Evolutionary conservation across 2,329 filamentous ascomycete genomes (phyloP).

Genomic region (Fusarium beomiforme): DNA sequence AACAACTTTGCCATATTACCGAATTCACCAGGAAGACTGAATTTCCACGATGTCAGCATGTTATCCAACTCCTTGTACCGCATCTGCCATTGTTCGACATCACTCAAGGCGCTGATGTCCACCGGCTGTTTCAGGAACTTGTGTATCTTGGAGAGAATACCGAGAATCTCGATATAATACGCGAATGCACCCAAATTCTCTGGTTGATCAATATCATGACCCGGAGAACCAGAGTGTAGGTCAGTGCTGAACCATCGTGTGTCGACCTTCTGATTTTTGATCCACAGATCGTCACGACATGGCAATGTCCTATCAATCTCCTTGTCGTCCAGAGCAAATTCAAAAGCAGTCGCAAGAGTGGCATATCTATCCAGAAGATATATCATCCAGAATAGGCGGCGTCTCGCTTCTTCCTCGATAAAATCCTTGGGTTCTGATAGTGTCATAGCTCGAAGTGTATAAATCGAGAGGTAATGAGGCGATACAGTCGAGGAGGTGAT

Average conservation of each 20-base stretch:
- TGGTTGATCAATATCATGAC: conserved; percentile 73
- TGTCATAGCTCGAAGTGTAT: conserved; percentile 86
- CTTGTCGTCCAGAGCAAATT: conserved; percentile 88
- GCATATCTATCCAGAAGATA: conserved; percentile 91
- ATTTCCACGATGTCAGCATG: conserved; percentile 84
- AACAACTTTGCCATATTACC: conserved; percentile 85
- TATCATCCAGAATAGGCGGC: conserved; percentile 93
- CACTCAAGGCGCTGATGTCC: conserved; percentile 83
- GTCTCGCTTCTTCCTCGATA: conserved; percentile 87
- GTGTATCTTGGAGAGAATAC: conserved; percentile 88
- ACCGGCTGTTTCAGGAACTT: conserved; percentile 89
- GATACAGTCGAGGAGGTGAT: conserved; percentile 81
- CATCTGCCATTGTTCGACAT: conserved; percentile 90
- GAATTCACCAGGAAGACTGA: conserved; percentile 83
- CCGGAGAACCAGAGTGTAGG: conserved; percentile 56
- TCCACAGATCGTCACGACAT: conserved; percentile 87
- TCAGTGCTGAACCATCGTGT: conserved; percentile 80
- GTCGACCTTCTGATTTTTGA: conserved; percentile 84
- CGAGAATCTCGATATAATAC: conserved; percentile 89
- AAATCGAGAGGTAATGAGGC: conserved; percentile 85
- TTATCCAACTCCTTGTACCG: conserved; percentile 87
- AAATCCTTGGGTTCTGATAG: conserved; percentile 85
- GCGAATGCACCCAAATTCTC: conserved; percentile 89
- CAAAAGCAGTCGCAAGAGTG: conserved; percentile 90
- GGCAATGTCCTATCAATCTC: conserved; percentile 89